Percentiles rank a stretch among this genome's conserved stretches.
These are phyloP conservation scores for Aspergillus sp. DNA, from an alignment of 2,329 filamentous ascomycete species.

Conservation along the genomic window DNA sequence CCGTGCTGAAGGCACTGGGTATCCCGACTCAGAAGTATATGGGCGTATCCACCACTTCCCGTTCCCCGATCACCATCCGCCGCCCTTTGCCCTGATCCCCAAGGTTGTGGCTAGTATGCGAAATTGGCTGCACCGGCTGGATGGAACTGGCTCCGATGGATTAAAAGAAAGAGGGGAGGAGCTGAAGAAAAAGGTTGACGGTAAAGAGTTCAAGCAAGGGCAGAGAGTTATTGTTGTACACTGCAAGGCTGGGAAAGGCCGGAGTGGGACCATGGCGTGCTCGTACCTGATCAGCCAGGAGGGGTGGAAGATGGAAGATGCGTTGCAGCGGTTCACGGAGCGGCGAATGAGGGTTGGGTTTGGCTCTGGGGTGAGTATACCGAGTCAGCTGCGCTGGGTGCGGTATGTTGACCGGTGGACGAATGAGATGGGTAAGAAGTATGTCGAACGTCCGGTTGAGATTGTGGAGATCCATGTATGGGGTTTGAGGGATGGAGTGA, in stretches of 20 bases:
- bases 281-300: conserved; percentile 90
- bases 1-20: conserved; percentile 92
- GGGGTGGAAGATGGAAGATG: conserved; percentile 68
- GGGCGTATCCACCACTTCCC: conserved; percentile 86
- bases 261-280: conserved; percentile 85
- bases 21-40: conserved; percentile 88
- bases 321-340: conserved; percentile 73
- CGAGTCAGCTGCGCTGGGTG: conserved; percentile 86
- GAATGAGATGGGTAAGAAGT: conserved; percentile 70
- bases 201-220: conserved; percentile 33
- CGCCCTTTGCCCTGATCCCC: conserved; percentile 86
- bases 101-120: conserved; percentile 91
- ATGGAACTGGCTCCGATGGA: conserved; percentile 22
- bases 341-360: conserved; percentile 88
- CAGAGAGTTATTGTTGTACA: conserved; percentile 84
- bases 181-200: conserved; percentile 17
- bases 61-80: conserved; percentile 96
- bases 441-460: conserved; percentile 81
- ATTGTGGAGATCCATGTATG: conserved; percentile 87
- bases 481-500: conserved; percentile 86
- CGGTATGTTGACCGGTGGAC: conserved; percentile 89
- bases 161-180: conserved; percentile 23
- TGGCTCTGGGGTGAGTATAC: conserved; percentile 87
- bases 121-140: conserved; percentile 70
- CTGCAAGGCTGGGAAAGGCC: conserved; percentile 95